phyloP scores from a whole-genome alignment of 805 yeast species.

The Sugiyamaella marilandica region DNA sequence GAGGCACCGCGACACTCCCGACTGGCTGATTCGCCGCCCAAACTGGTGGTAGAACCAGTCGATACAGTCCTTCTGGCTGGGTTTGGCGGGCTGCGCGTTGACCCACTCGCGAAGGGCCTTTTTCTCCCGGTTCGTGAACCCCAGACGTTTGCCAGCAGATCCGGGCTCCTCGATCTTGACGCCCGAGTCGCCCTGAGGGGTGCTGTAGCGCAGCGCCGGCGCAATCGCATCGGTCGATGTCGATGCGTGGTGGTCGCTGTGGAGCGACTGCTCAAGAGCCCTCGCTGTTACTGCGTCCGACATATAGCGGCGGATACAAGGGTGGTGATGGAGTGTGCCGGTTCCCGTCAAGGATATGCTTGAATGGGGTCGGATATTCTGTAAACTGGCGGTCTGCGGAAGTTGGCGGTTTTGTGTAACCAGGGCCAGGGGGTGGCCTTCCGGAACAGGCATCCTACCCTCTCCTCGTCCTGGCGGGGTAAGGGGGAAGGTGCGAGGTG shows the following conservation, averaged over 20 bases:
- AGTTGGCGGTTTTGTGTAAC: too few species aligned
- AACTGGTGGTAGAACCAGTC: constrained; percentile 14
- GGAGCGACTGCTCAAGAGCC: background rate
- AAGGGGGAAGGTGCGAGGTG: too few species aligned
- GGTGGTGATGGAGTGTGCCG: background rate
- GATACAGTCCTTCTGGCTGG: constrained; percentile 12
- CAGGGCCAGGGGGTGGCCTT: too few species aligned
- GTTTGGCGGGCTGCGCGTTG: constrained; percentile 6
- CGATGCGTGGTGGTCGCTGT: background rate
- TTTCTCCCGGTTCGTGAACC: constrained; percentile 11
- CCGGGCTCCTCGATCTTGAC: background rate
- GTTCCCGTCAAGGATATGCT: background rate
- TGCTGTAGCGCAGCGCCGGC: background rate
- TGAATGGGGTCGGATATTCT: background rate
- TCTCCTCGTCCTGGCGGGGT: too few species aligned
- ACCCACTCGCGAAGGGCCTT: constrained; percentile 14
- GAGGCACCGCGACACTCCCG: constrained; percentile 15
- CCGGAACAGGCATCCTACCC: too few species aligned
- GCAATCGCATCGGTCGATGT: background rate
- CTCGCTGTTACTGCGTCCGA: background rate
- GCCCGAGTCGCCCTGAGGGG: background rate
- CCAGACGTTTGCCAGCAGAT: background rate
- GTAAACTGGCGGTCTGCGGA: background rate
- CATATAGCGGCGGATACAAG: constrained; percentile 4
- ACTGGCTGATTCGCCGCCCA: constrained; percentile 11